A percentile compares a stretch with the other conserved stretches of the same genome.
Evolutionary conservation across 2,329 filamentous ascomycete species (phyloP).

Genomic region (Colletotrichum cordylinicola): DNA sequence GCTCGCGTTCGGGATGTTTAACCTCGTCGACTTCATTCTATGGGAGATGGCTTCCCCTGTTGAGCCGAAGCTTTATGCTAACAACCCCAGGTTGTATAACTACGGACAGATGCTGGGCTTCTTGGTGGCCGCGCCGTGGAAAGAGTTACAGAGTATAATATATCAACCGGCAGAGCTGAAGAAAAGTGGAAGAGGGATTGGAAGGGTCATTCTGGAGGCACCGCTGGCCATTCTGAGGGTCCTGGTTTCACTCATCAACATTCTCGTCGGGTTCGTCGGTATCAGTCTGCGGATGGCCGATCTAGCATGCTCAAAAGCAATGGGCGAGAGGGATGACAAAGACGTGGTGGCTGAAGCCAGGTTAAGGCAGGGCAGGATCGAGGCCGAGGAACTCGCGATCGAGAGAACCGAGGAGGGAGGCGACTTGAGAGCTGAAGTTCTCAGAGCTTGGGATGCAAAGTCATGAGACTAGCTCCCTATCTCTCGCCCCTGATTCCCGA

Average conservation of each 20-base stretch:
- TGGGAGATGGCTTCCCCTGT: constrained; percentile 9
- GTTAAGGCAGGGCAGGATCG: neutral
- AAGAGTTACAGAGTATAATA: neutral
- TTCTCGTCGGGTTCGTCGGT: neutral
- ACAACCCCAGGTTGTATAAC: constrained; percentile 9
- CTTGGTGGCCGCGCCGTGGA: neutral
- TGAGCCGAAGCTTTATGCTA: constrained; percentile 13
- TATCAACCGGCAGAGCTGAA: neutral
- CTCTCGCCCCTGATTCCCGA: neutral
- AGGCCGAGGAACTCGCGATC: neutral
- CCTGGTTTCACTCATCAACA: neutral
- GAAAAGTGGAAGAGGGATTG: neutral
- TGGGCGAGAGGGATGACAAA: constrained; percentile 4
- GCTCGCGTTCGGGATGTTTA: constrained; percentile 12
- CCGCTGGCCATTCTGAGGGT: neutral
- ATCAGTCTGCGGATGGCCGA: neutral
- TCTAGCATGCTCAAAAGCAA: neutral
- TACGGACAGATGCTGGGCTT: constrained; percentile 12
- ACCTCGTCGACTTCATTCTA: constrained; percentile 14
- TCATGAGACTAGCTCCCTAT: neutral
- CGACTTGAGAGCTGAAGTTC: neutral
- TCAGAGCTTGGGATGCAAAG: constrained; percentile 6
- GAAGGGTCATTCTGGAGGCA: neutral
- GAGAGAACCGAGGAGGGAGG: neutral
- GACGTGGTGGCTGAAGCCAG: constrained; percentile 16